Evolutionary conservation across 192 early-diverging fungal genomes (phyloP), one percentile per base, ranked within the genome.

Genomic region (Backusella psychrophila): DNA sequence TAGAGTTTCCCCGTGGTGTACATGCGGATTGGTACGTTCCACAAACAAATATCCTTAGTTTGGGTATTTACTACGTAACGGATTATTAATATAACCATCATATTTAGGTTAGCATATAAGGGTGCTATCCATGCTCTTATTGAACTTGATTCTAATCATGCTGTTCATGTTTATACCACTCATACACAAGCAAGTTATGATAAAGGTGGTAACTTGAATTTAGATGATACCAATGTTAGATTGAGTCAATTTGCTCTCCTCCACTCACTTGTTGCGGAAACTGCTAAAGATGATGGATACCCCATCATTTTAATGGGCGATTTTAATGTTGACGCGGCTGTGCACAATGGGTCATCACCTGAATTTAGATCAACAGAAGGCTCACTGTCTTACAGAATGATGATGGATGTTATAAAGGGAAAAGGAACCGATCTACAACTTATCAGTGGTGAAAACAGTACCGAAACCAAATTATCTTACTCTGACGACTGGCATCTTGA

Each of bases 141-240:
- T 26, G 84, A 81, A 12, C 69, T 93, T 8, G 75, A 83, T 15
- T 63, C 79, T 15, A 69, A 69, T 0, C 83, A 80, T 11, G 78
- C 86, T 73, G 73, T 93, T 34, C 91, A 95, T 79, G 52, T 95
- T 36, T 94, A 94, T 80, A 95, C 89, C 23, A 96, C 94, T 9
- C 94, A 96, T 77, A 91, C 94, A 19, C 95, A 96, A 83, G 93
- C 93, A 31, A 91, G 91, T 8, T 91, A 92, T 73, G 84, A 82
- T 39, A 75, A 78, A 2, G 84, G 83, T 9, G 81, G 87, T 3
- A 65, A 77, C 17, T 69, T 89, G 15, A 87, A 80, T 12, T 85
- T 86, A 49, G 82, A 84, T 35, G 90, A 87, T 42, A 90, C 88
- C n/a, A 77, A 85, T 56, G 79, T 83, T 44, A 88, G 92, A 23